Percentiles rank a stretch among this genome's conserved stretches.
phyloP scores from a whole-genome alignment of 495 filamentous ascomycete species.

The Amorphotheca resinae region DNA sequence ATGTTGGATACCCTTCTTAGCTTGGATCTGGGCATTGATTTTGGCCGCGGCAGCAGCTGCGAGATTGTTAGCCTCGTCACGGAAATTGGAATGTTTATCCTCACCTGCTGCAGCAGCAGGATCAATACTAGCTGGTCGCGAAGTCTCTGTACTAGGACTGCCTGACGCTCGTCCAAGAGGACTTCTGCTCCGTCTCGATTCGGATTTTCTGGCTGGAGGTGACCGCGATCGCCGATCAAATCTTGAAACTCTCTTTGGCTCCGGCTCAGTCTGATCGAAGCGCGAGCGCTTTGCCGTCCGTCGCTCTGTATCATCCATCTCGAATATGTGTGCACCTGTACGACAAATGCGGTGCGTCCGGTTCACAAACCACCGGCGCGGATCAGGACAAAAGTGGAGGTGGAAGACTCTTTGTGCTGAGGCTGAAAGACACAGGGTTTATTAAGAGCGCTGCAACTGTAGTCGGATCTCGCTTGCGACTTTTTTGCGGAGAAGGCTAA shows the following conservation, averaged over 20 bases:
- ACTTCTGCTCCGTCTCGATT: slow-evolving; percentile 64
- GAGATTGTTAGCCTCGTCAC: slow-evolving; percentile 7
- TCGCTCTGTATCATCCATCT: slow-evolving; percentile 70
- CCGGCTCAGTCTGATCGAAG: slow-evolving; percentile 80
- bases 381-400: neutral
- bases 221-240: slow-evolving; percentile 84
- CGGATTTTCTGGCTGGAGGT: slow-evolving; percentile 42
- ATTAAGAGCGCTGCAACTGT: too few species aligned
- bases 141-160: slow-evolving; percentile 22
- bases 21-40: slow-evolving; percentile 87
- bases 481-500: too few species aligned
- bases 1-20: slow-evolving; percentile 86
- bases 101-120: slow-evolving; percentile 81
- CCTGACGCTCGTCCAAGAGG: slow-evolving; percentile 46
- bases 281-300: slow-evolving; percentile 71
- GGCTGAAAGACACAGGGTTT: too few species aligned
- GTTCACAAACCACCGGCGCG: neutral
- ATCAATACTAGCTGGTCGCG: slow-evolving; percentile 41
- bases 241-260: slow-evolving; percentile 55
- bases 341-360: neutral
- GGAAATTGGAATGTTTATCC: slow-evolving; percentile 2
- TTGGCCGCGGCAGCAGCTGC: slow-evolving; percentile 80
- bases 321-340: neutral
- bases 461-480: too few species aligned
- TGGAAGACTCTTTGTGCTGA: too few species aligned